Evolutionary conservation across 306 rosid genomes (phyloP).

Genomic region (Cucurbita maxima): DNA sequence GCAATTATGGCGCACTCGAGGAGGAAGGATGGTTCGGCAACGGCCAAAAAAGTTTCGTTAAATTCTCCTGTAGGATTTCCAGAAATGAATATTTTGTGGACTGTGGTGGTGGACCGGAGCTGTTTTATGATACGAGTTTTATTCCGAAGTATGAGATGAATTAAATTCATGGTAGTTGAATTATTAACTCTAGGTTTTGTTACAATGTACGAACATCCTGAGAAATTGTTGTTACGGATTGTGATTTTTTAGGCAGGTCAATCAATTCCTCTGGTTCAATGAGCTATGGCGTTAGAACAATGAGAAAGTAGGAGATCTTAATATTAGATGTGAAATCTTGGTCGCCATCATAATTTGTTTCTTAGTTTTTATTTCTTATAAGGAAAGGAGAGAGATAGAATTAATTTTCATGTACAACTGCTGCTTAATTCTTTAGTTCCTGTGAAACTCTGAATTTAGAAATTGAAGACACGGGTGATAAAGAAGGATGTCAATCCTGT

Average conservation of each 20-base stretch:
- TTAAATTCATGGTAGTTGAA: neutral
- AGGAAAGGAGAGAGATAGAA: neutral
- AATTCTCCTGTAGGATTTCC: neutral
- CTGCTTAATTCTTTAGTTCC: neutral
- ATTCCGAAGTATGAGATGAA: neutral
- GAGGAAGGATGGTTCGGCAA: neutral
- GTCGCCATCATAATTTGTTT: neutral
- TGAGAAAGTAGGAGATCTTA: neutral
- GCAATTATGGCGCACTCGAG: neutral
- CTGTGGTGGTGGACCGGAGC: neutral
- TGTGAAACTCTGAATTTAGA: slow-evolving; percentile 26
- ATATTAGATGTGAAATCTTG: neutral
- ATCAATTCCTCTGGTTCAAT: neutral
- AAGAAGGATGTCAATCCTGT: slow-evolving; percentile 73
- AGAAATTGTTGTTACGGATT: neutral
- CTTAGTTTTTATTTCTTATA: neutral
- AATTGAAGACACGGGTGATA: slow-evolving; percentile 68
- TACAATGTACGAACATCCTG: neutral
- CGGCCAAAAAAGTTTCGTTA: neutral
- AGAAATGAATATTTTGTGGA: neutral
- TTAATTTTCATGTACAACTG: neutral
- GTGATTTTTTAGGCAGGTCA: neutral
- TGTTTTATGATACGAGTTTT: neutral
- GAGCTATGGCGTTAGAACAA: neutral
- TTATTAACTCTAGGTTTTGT: neutral